Conservation (phyloP, 2,329 filamentous ascomycete genomes). For the Ascochyta fabae region DNA sequence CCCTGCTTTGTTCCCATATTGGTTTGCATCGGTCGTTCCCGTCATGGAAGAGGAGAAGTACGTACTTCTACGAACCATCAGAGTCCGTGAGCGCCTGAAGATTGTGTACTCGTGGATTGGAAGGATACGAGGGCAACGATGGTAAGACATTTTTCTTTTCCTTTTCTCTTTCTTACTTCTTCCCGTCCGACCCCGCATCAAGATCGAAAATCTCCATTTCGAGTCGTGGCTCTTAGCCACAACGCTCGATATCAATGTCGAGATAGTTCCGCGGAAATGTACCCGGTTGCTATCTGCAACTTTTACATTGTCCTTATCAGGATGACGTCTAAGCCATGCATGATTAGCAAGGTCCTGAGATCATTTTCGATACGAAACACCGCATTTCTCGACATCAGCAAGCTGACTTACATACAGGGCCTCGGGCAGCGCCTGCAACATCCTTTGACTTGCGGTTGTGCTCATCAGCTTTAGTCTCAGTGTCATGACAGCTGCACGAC, state of each 20-base stretch:
- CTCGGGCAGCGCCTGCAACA: slow-evolving; percentile 41
- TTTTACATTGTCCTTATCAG: background rate
- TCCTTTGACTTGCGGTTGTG: slow-evolving; percentile 42
- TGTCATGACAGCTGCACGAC: slow-evolving; percentile 17
- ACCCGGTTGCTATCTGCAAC: background rate
- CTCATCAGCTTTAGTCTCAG: slow-evolving; percentile 32
- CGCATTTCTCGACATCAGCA: background rate
- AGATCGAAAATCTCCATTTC: slow-evolving; percentile 9
- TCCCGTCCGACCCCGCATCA: background rate
- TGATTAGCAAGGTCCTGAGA: too few species aligned
- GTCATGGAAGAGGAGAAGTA: slow-evolving; percentile 82
- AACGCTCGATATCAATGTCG: too few species aligned
- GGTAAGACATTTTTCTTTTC: slow-evolving; percentile 60
- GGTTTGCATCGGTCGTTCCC: slow-evolving; percentile 84
- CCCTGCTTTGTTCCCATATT: slow-evolving; percentile 82
- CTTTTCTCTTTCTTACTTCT: background rate
- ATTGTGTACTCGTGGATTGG: slow-evolving; percentile 81
- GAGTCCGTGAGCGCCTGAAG: slow-evolving; percentile 81
- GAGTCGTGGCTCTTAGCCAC: too few species aligned
- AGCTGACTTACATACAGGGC: slow-evolving; percentile 27
- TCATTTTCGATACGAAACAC: too few species aligned
- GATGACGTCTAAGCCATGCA: background rate
- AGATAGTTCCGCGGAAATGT: background rate
- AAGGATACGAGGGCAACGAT: slow-evolving; percentile 72
- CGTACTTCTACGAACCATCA: slow-evolving; percentile 71